Conservation (phyloP, 2,329 filamentous ascomycete genomes). For the Talaromyces sp. region DNA sequence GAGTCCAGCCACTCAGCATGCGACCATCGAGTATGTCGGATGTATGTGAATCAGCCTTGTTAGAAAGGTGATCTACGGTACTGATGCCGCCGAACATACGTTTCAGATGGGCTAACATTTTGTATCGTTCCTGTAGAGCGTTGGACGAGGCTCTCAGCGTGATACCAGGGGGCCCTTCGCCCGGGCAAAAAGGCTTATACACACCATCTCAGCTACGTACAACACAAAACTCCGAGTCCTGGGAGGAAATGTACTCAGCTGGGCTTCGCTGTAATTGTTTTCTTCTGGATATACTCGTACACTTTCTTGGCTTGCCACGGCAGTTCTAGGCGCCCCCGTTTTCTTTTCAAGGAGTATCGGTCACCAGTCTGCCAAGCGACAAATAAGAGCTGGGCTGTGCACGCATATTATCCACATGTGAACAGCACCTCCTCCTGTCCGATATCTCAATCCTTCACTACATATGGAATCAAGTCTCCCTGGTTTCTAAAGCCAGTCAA, state of each 20-base stretch:
- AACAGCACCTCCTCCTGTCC: background rate
- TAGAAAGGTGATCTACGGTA: background rate
- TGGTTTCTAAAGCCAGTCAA: background rate
- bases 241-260: background rate
- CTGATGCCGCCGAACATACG: background rate
- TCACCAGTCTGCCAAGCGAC: background rate
- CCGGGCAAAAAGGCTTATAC: background rate
- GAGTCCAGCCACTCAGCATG: background rate
- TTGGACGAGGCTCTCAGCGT: background rate
- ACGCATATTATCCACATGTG: background rate
- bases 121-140: background rate
- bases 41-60: background rate
- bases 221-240: background rate
- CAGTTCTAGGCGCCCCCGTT: background rate
- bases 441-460: background rate
- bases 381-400: background rate
- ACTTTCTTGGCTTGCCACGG: background rate
- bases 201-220: background rate
- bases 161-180: background rate
- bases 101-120: background rate
- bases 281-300: background rate
- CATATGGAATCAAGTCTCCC: background rate
- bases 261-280: background rate
- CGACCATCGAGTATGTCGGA: background rate
- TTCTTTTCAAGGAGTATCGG: background rate